These are phyloP conservation scores for Dalbergia oliveri DNA, from an alignment of 306 rosid species.

Conservation along the genomic window DNA sequence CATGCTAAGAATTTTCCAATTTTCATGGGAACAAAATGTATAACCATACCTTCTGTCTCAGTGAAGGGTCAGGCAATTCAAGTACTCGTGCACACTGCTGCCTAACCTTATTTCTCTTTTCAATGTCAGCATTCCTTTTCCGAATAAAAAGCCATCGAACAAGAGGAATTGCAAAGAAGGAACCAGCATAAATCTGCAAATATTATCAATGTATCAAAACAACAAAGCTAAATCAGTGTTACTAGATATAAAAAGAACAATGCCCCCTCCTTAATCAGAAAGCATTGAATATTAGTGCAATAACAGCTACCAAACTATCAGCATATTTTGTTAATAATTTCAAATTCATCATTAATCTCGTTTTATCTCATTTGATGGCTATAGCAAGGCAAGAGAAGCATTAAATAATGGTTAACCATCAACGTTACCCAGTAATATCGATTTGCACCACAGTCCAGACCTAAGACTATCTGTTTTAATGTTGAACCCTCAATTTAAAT, in stretches of 20 bases:
- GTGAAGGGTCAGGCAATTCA: constrained; percentile 81
- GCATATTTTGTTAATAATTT: background rate
- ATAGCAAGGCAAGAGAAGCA: constrained; percentile 23
- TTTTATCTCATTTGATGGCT: constrained; percentile 29
- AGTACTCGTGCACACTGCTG: constrained; percentile 73
- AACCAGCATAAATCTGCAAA: constrained; percentile 94
- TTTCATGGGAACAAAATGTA: background rate
- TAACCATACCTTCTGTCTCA: constrained; percentile 82
- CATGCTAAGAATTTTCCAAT: constrained; percentile 19
- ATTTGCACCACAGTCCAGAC: background rate
- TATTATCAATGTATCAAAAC: constrained; percentile 41
- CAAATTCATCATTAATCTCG: background rate
- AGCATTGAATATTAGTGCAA: background rate
- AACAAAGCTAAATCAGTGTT: constrained; percentile 28
- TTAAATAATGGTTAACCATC: background rate
- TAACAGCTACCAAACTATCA: constrained; percentile 12
- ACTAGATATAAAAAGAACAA: constrained; percentile 19
- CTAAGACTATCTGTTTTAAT: background rate
- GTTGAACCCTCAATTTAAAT: constrained; percentile 7
- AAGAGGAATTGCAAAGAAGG: constrained; percentile 97
- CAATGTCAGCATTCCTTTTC: constrained; percentile 76
- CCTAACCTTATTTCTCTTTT: constrained; percentile 85
- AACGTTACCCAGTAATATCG: background rate
- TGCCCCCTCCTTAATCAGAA: constrained; percentile 18
- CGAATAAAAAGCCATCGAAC: constrained; percentile 79